These are phyloP conservation scores for Chlamydomonas reinhardtii DNA, from an alignment of 163 green algal species.

Conservation along the genomic window DNA sequence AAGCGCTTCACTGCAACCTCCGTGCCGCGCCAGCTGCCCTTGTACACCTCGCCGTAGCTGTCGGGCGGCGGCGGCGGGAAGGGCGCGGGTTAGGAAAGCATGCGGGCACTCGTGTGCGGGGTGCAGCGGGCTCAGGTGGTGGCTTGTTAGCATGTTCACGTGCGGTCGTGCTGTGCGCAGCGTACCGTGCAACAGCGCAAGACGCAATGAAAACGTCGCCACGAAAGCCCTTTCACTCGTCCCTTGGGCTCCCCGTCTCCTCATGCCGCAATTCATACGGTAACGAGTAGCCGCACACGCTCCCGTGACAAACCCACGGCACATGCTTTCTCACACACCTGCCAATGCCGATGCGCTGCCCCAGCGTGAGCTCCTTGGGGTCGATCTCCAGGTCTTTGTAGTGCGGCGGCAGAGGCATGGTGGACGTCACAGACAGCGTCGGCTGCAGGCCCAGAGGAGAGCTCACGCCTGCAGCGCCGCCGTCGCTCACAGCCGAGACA, in stretches of 20 bases:
- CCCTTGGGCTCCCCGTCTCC: too few relatives aligned
- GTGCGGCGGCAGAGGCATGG: slow-evolving; percentile 26
- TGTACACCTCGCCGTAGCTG: slow-evolving; percentile 75
- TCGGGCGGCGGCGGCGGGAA: background rate
- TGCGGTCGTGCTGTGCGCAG: too few relatives aligned
- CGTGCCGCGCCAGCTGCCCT: slow-evolving; percentile 77
- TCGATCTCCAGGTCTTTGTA: slow-evolving; percentile 66
- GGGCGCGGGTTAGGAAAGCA: background rate
- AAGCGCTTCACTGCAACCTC: slow-evolving; percentile 95
- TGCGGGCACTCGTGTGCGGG: too few relatives aligned
- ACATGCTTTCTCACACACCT: slow-evolving; percentile 66
- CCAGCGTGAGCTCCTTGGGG: slow-evolving; percentile 59
- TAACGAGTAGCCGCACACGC: too few relatives aligned
- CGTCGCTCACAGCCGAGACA: background rate
- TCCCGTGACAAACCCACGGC: too few relatives aligned
- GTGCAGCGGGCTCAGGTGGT: too few relatives aligned
- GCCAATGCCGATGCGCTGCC: slow-evolving; percentile 87
- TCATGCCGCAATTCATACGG: too few relatives aligned
- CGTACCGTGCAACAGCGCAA: too few relatives aligned
- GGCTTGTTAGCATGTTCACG: too few relatives aligned
- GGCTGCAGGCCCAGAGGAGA: slow-evolving; percentile 14
- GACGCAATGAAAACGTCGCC: too few relatives aligned
- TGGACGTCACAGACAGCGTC: slow-evolving; percentile 6
- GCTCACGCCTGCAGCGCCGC: background rate
- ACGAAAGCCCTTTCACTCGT: too few relatives aligned